Evolutionary conservation across 2,329 filamentous ascomycete species (phyloP).

Genomic region (Coccinonectria pachysandricola): DNA sequence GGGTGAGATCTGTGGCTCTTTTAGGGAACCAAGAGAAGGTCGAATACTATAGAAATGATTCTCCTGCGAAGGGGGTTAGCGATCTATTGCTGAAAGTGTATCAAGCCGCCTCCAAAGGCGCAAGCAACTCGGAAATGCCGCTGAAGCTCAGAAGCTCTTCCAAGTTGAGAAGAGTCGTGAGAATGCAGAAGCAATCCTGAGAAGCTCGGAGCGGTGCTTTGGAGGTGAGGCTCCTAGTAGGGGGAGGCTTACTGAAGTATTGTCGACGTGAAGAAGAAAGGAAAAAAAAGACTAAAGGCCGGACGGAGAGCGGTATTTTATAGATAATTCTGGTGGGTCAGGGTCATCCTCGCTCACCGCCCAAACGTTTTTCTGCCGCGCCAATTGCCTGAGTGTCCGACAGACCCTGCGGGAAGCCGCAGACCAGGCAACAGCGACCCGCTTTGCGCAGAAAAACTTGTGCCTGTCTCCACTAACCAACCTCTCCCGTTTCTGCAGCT

Average conservation of each 20-base stretch:
- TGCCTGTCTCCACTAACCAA: too few species aligned
- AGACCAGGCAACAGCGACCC: too few species aligned
- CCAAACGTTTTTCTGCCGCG: slow-evolving; percentile 22
- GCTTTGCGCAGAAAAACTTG: too few species aligned
- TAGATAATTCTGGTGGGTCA: slow-evolving; percentile 21
- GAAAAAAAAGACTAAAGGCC: slow-evolving; percentile 31
- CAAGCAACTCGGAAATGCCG: too few species aligned
- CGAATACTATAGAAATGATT: slow-evolving; percentile 97
- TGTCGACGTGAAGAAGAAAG: slow-evolving; percentile 50
- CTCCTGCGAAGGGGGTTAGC: slow-evolving; percentile 34
- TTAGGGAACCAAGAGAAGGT: slow-evolving; percentile 82
- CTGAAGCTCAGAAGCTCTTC: too few species aligned
- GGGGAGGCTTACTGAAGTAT: slow-evolving; percentile 44
- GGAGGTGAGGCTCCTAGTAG: slow-evolving; percentile 14
- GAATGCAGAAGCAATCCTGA: background rate
- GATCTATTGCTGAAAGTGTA: background rate
- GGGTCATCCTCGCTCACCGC: slow-evolving; percentile 21
- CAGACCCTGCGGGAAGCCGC: slow-evolving; percentile 2
- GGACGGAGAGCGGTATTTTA: slow-evolving; percentile 33
- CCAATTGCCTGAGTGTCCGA: slow-evolving; percentile 16
- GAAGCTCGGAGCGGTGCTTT: background rate
- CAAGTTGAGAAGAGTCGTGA: too few species aligned
- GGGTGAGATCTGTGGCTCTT: slow-evolving; percentile 86
- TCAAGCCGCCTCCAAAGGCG: background rate
- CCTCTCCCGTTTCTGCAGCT: too few species aligned